Evolutionary conservation across 352 stramenopile genomes (phyloP), one percentile per base, ranked within the genome.

Genomic region (Phytophthora podocarpi): DNA sequence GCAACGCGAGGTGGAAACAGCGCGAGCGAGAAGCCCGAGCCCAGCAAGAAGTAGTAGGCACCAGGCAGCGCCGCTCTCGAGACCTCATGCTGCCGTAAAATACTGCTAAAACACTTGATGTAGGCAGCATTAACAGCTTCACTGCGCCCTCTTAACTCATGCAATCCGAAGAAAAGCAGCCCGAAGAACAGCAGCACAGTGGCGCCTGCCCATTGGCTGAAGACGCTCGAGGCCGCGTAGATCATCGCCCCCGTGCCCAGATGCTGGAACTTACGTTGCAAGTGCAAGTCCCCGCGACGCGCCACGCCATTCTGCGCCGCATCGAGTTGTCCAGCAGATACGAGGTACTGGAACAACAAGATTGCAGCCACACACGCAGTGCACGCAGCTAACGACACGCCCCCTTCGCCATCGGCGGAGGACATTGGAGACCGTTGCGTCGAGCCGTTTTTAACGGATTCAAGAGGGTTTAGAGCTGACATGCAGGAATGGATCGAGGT

Each of bases 41-140:
- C 80, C 15, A 87, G 52, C 11, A 89, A 50, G 63, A 89, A 89
- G 60, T 85, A 89, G 52, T 77, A 87, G 11, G 77, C 77, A 10
- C 77, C 77, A 0, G 80, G 80, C n/a, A 89, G 18, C 4, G 62
- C 68, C 0, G 53, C 27, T 46, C 60, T 55, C 4, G 59, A 49
- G 12, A 83, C 64, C 47, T 89, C 80, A 36, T 82, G 46, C n/a
- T 64, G 65, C 12, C 80, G 72, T 43, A 89, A 34, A 20, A 89
- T 75, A 30, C 56, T 65, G 10, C 58, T 36, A 39, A 89, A 87
- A 26, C 59, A 69, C 32, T 55, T 45, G 57, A 87, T 20, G 32
- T 85, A 89, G 3, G 70, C 35, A 15, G 46, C 26, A 45, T 89
- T 63, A 6, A 84, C 56, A 0, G 52, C 50, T 13, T 63, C 31